A percentile compares a stretch with the other conserved stretches of the same genome.
phyloP scores from a whole-genome alignment of 805 yeast species.

The Starmera amethionina region DNA sequence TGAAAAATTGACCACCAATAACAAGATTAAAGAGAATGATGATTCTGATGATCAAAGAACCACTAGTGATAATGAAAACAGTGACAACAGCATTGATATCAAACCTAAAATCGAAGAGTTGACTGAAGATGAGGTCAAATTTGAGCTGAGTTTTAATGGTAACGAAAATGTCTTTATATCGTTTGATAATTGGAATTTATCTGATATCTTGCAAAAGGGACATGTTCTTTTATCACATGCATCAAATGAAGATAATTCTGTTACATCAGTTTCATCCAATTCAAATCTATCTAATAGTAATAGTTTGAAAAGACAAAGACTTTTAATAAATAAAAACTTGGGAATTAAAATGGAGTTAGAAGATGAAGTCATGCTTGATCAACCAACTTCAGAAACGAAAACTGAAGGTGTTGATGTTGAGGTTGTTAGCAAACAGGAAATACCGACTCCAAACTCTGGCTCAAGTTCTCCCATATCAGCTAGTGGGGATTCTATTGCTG shows the following conservation, averaged over 20 bases:
- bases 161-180: conserved; percentile 32
- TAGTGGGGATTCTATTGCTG: conserved; percentile 1
- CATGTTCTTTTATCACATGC: conserved; percentile 30
- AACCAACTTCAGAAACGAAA: conserved; percentile 7
- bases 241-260: conserved; percentile 15
- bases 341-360: conserved; percentile 30
- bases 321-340: conserved; percentile 29
- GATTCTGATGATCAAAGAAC: conserved; percentile 16
- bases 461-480: conserved; percentile 12
- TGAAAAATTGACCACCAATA: conserved; percentile 6
- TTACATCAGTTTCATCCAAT: conserved; percentile 18
- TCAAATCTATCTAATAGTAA: conserved; percentile 16
- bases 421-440: conserved; percentile 3
- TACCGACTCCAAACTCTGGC: conserved; percentile 5
- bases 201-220: conserved; percentile 39
- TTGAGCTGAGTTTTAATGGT: conserved; percentile 8
- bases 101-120: conserved; percentile 11
- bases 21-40: conserved; percentile 9
- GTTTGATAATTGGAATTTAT: conserved; percentile 41
- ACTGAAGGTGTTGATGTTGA: conserved; percentile 3
- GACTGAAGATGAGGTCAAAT: conserved; percentile 15
- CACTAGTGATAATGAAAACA: too few relatives aligned
- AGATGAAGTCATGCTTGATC: conserved; percentile 11
- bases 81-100: too few relatives aligned
- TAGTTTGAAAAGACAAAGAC: conserved; percentile 40